Base-by-base conservation (phyloP, 2,329 filamentous ascomycete species). In the Fusarium dlaminii region DNA sequence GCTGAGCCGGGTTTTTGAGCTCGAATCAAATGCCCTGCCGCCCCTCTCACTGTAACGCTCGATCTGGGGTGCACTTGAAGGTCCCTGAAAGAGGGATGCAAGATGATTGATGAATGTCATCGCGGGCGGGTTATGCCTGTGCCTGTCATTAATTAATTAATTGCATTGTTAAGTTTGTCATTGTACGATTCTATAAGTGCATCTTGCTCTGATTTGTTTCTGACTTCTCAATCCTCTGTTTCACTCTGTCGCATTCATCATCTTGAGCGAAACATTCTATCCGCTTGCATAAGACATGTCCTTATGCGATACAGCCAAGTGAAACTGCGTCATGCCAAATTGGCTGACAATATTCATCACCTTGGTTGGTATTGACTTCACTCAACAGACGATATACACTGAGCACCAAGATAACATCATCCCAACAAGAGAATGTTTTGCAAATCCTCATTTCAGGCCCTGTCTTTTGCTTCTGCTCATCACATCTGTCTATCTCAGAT, bases 21-120 rank as follows among this genome's bases (percentile, higher is more conserved):
- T 62, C 60, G 66, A 73, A 73, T 73, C 71, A 73, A 66, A 36
- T 49, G 51, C 54, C 46, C 55, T 73, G 65, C 70, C 70, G 60
- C 61, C 71, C 60, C 64, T 73, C 68, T 72, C 42, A 56, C 20
- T 74, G 66, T 45, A 67, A 63, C 66, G 34, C 45, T 66, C 49
- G 40, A 68, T 74, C 71, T 67, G 59, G 46, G 54, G 61, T 46
- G 51, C 36, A 32, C 42, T 64, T 49, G 30, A 70, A 45, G 63
- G 63, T 72, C 63, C 68, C 63, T 72, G 46, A 56, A 52, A 10
- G 42, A 59, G 24, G 56, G 43, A n/a, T 27, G 32, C 27, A 24
- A 36, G 24, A 30, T 32, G 24, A 34, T 15, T 34, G 29, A 45
- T 46, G 29, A 24, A n/a, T 59, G 60, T 59, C 62, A 57, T 54